These are phyloP conservation scores for Malus domestica DNA, from an alignment of 306 rosid genomes.

Conservation along the genomic window ASM211411v1 NC_041798.1:30029501-30030000, in stretches of 20 bases:
- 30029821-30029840: conserved; percentile 98
- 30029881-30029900: conserved; percentile 79
- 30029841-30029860: conserved; percentile 72
- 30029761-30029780: conserved; percentile 96
- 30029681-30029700: conserved; percentile 68
- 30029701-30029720: conserved; percentile 62
- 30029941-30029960: conserved; percentile 99
- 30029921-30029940: conserved; percentile 94
- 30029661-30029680: conserved; percentile 77
- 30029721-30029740: conserved; percentile 67
- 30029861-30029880: conserved; percentile 44
- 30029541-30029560: conserved; percentile 59
- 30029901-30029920: conserved; percentile 99
- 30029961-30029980: conserved; percentile 98
- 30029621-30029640: conserved; percentile 51
- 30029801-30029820: conserved; percentile 84
- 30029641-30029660: conserved; percentile 85
- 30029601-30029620: conserved; percentile 79
- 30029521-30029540: conserved; percentile 80
- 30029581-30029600: conserved; percentile 78
- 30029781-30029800: conserved; percentile 91
- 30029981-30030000: conserved; percentile 64
- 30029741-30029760: conserved; percentile 83
- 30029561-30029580: conserved; percentile 77
- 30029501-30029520: conserved; percentile 89